Conservation (phyloP, 2,329 filamentous ascomycete species). For the Chaetomiaceae sp. region DNA sequence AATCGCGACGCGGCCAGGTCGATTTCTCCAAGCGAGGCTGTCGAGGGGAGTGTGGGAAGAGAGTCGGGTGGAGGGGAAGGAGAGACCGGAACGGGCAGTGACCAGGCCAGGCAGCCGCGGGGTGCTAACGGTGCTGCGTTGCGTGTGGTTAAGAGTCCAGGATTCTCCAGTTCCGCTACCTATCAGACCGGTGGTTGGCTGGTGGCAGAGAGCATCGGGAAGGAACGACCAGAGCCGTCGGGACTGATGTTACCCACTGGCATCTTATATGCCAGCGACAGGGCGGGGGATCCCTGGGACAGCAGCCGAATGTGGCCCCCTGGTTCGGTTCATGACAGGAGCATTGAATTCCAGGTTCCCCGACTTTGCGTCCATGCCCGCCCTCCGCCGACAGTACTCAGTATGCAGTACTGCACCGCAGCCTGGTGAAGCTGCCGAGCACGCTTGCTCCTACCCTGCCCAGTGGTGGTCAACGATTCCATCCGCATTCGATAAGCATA, state of each 20-base stretch:
- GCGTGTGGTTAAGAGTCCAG: slow-evolving; percentile 27
- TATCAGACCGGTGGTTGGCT: slow-evolving; percentile 20
- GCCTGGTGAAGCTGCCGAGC: slow-evolving; percentile 13
- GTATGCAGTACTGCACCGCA: too few relatives aligned
- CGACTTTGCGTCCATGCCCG: slow-evolving; percentile 4
- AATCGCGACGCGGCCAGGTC: slow-evolving; percentile 13
- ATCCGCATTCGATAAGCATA: slow-evolving; percentile 38
- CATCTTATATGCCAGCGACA: slow-evolving; percentile 25
- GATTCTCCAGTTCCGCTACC: slow-evolving; percentile 21
- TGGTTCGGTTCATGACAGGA: slow-evolving; percentile 15
- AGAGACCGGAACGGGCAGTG: slow-evolving; percentile 7
- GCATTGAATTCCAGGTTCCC: not conserved
- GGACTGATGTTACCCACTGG: slow-evolving; percentile 19
- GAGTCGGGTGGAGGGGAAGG: slow-evolving; percentile 13
- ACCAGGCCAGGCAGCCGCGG: slow-evolving; percentile 18
- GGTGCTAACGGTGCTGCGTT: slow-evolving; percentile 25
- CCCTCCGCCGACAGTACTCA: not conserved
- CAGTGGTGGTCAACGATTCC: too few relatives aligned
- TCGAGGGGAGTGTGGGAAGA: slow-evolving; percentile 16
- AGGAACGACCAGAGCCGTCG: slow-evolving; percentile 16
- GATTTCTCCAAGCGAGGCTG: slow-evolving; percentile 21
- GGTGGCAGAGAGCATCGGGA: slow-evolving; percentile 13
- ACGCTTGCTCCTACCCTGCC: slow-evolving; percentile 22
- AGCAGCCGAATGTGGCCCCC: slow-evolving; percentile 11
- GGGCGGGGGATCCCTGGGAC: slow-evolving; percentile 17